Evolutionary conservation across 164 flowering plant species (phyloP).

Genomic region (Aristolochia contorta): DNA sequence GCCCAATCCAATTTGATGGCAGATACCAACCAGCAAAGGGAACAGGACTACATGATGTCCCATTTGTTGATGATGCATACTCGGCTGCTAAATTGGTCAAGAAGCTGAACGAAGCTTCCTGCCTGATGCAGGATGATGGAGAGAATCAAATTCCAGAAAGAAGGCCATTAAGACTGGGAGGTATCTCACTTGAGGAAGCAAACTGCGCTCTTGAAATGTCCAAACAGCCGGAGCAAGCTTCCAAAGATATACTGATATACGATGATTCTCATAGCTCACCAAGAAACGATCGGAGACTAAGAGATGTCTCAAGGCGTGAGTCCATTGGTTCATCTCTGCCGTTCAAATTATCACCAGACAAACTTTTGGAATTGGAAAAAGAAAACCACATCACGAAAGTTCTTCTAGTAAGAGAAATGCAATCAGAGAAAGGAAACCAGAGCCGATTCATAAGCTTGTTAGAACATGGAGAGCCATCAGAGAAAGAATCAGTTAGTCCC

Average conservation of each 20-base stretch:
- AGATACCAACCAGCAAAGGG: not conserved
- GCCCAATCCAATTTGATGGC: not conserved
- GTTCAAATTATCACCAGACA: not conserved
- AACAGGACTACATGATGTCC: slow-evolving; percentile 9
- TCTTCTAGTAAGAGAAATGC: not conserved
- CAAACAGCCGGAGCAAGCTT: no score
- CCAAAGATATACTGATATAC: not conserved
- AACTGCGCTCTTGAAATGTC: no score
- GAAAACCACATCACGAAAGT: not conserved
- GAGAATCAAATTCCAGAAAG: slow-evolving; percentile 10
- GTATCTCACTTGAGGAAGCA: no score
- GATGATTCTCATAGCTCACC: not conserved
- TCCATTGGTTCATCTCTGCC: not conserved
- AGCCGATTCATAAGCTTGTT: not conserved
- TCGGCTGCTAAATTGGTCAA: not conserved
- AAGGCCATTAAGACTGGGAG: not conserved
- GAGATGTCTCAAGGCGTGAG: not conserved
- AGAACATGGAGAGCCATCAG: slow-evolving; percentile 9
- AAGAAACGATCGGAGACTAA: not conserved
- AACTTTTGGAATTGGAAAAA: not conserved
- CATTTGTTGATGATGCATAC: not conserved
- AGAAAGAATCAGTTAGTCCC: not conserved
- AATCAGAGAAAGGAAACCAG: not conserved
- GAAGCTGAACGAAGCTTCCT: not conserved
- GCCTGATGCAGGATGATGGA: not conserved